These are phyloP conservation scores for Pichia sp. DNA, from an alignment of 1,139 yeast species.

Conservation along the genomic window DNA sequence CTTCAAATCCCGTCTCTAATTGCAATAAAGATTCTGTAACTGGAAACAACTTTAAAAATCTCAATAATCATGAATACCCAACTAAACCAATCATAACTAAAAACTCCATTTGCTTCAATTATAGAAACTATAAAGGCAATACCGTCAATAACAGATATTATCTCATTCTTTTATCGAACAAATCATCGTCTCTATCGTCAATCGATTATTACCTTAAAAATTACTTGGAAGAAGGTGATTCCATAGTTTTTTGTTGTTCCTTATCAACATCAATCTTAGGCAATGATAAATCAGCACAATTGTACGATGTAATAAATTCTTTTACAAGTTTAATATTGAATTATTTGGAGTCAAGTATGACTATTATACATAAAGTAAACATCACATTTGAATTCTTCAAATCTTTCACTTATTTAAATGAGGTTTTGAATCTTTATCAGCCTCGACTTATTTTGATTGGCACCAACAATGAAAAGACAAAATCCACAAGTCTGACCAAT, in stretches of 20 bases:
- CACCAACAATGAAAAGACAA: conserved; percentile 15
- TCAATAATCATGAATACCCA: conserved; percentile 19
- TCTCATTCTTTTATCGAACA: conserved; percentile 51
- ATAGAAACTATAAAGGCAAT: conserved; percentile 27
- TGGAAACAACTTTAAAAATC: conserved; percentile 7
- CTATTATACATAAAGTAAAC: conserved; percentile 11
- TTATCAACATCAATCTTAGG: conserved; percentile 13
- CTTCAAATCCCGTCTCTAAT: conserved; percentile 13
- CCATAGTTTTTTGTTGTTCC: conserved; percentile 38
- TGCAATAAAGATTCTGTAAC: conserved; percentile 11
- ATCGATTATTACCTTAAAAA: conserved; percentile 56
- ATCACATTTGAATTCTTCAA: conserved; percentile 23
- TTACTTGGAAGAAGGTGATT: conserved; percentile 54
- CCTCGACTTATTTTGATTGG: conserved; percentile 23
- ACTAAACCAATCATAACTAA: conserved; percentile 21
- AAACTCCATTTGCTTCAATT: conserved; percentile 33
- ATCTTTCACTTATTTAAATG: conserved; percentile 19
- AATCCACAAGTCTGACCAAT: conserved; percentile 21
- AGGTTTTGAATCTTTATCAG: conserved; percentile 20
- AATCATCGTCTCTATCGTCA: conserved; percentile 64
- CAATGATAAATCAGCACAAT: conserved; percentile 6
- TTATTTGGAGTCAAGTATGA: conserved; percentile 1
- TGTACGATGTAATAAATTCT: conserved; percentile 8
- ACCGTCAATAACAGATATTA: conserved; percentile 34
- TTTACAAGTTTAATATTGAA: conserved; percentile 15